Conservation (phyloP, 371 early-diverging fungal genomes). For the Cokeromyces recurvatus region DNA sequence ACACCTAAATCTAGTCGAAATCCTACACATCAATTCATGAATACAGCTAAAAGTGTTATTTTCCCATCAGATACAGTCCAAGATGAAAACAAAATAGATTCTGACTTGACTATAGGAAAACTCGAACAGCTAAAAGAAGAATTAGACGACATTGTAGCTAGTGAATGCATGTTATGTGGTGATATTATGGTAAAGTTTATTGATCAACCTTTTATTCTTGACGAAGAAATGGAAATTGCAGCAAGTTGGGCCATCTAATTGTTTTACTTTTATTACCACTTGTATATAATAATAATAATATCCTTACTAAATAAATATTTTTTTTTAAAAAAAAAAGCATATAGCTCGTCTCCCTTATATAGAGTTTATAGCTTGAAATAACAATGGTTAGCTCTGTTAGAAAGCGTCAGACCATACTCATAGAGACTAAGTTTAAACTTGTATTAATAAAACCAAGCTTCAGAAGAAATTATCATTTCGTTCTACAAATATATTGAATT, state of each 20-base stretch:
- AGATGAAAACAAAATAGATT: constrained; percentile 40
- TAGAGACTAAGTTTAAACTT: too few species aligned
- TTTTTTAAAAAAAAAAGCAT: too few species aligned
- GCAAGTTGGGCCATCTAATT: constrained; percentile 54
- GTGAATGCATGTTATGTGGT: constrained; percentile 59
- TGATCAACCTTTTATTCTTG: constrained; percentile 64
- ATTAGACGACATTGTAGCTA: constrained; percentile 17
- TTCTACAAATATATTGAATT: too few species aligned
- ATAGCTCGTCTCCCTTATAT: constrained; percentile 3
- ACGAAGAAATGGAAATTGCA: constrained; percentile 49
- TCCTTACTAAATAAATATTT: too few species aligned
- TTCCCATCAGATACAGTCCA: constrained; percentile 22
- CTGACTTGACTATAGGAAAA: constrained; percentile 81
- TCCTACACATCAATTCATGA: constrained; percentile 29
- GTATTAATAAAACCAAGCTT: too few species aligned
- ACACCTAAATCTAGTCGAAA: constrained; percentile 1
- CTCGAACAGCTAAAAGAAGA: constrained; percentile 24
- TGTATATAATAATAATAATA: too few species aligned
- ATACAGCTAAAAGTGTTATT: constrained; percentile 36
- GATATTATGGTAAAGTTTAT: constrained; percentile 85
- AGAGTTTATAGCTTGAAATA: too few species aligned
- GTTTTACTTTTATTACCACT: too few species aligned
- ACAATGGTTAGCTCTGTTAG: too few species aligned
- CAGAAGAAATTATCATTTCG: too few species aligned
- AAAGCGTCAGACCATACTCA: too few species aligned